Percentiles rank a stretch among this genome's conserved stretches.
These are phyloP conservation scores for Hypoxylon fuscum DNA, from an alignment of 495 filamentous ascomycete genomes.

Conservation along the genomic window DNA sequence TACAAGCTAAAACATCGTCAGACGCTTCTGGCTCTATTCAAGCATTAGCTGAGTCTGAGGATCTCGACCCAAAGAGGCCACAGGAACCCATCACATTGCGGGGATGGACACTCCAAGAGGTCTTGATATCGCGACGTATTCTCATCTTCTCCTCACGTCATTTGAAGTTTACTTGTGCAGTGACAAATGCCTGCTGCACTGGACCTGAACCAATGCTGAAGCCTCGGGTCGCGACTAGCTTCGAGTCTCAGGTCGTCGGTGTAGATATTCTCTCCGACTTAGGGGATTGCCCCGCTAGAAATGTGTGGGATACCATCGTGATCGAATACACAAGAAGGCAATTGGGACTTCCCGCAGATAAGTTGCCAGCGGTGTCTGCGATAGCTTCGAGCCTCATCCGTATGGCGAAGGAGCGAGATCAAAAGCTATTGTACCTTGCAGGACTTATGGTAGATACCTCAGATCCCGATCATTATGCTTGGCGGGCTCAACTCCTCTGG, in stretches of 20 bases:
- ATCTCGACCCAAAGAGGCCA: constrained; percentile 6
- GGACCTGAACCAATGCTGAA: constrained; percentile 14
- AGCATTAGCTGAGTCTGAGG: constrained; percentile 6
- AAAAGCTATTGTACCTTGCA: constrained; percentile 26
- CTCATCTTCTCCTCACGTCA: constrained; percentile 34
- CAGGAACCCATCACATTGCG: constrained; percentile 27
- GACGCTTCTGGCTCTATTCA: constrained; percentile 19
- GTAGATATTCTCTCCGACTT: constrained; percentile 24
- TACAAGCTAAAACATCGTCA: constrained; percentile 10
- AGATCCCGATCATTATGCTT: constrained; percentile 12
- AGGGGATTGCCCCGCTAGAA: constrained; percentile 9
- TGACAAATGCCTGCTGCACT: constrained; percentile 28
- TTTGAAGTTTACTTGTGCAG: constrained; percentile 28
- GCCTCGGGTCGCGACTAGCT: constrained; percentile 15
- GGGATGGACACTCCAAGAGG: constrained; percentile 43
- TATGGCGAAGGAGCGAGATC: constrained; percentile 18
- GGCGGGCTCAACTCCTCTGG: constrained; percentile 30
- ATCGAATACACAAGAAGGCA: constrained; percentile 18
- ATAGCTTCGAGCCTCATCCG: constrained; percentile 25
- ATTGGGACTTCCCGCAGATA: constrained; percentile 23
- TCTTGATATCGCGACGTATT: constrained; percentile 34
- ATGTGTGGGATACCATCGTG: constrained; percentile 22
- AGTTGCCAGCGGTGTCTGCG: constrained; percentile 33
- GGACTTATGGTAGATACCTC: constrained; percentile 24
- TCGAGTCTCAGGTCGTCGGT: constrained; percentile 17